Percentiles rank a stretch among this genome's conserved stretches.
phyloP scores from a whole-genome alignment of 768 basidiomycete genomes.

The Exsudoporus frostii region DNA sequence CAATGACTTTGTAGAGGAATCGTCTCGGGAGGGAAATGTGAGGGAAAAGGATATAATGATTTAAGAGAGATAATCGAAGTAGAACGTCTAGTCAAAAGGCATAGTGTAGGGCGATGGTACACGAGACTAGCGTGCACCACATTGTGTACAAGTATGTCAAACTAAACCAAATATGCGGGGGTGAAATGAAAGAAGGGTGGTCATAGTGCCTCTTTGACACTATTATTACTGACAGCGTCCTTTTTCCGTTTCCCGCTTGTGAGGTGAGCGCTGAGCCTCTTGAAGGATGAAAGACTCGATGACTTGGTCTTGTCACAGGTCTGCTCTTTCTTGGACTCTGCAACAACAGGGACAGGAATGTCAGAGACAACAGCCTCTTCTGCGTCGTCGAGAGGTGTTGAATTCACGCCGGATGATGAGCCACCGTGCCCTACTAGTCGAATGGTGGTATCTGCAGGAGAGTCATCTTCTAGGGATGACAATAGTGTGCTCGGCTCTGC shows the following conservation, averaged over 20 bases:
- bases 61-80: constrained; percentile 9
- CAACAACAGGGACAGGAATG: constrained; percentile 34
- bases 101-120: constrained; percentile 6
- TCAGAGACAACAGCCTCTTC: constrained; percentile 37
- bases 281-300: constrained; percentile 53
- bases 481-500: constrained; percentile 8
- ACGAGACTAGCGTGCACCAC: constrained; percentile 17
- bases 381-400: constrained; percentile 29
- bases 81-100: constrained; percentile 6
- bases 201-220: constrained; percentile 40
- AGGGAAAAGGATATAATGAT: constrained; percentile 13
- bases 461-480: constrained; percentile 15
- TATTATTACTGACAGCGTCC: constrained; percentile 47
- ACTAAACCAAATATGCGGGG: constrained; percentile 18
- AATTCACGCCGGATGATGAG: constrained; percentile 35
- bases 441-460: constrained; percentile 43
- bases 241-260: constrained; percentile 48
- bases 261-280: constrained; percentile 46
- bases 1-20: constrained; percentile 9
- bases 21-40: constrained; percentile 8
- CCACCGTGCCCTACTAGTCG: constrained; percentile 60
- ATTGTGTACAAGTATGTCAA: constrained; percentile 21
- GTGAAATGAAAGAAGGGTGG: constrained; percentile 10
- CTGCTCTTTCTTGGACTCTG: constrained; percentile 35
- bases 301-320: constrained; percentile 52